Conservation (phyloP, 768 basidiomycete species). For the Boletellus ananas region DNA sequence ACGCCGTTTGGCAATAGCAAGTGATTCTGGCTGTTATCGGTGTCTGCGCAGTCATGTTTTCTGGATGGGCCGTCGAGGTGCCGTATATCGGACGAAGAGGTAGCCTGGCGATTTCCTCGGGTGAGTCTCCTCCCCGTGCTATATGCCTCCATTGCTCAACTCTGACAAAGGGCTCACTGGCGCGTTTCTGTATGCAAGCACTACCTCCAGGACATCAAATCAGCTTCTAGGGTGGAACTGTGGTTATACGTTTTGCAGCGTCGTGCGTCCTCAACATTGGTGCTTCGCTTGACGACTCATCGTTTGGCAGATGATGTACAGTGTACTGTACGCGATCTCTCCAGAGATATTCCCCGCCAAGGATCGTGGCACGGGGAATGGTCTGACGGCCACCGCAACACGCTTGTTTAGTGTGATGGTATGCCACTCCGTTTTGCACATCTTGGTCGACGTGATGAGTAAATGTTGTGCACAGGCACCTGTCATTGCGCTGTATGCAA, state of each 20-base stretch:
- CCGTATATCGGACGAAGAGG: slow-evolving; percentile 64
- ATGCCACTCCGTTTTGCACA: slow-evolving; percentile 17
- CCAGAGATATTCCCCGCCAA: slow-evolving; percentile 71
- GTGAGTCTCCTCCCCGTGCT: slow-evolving; percentile 37
- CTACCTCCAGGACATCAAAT: slow-evolving; percentile 46
- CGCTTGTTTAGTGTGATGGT: slow-evolving; percentile 71
- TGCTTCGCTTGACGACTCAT: slow-evolving; percentile 1
- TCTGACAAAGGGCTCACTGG: slow-evolving; percentile 1
- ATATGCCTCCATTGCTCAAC: slow-evolving; percentile 38
- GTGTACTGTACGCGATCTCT: slow-evolving; percentile 67
- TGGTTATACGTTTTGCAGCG: slow-evolving; percentile 62
- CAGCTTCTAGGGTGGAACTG: slow-evolving; percentile 79
- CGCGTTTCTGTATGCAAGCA: slow-evolving; percentile 51
- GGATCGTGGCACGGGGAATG: slow-evolving; percentile 71
- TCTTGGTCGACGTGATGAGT: neutral
- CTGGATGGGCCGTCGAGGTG: slow-evolving; percentile 67
- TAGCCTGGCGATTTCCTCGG: slow-evolving; percentile 59
- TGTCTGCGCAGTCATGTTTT: slow-evolving; percentile 67
- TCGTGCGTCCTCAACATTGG: slow-evolving; percentile 35
- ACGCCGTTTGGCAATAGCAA: slow-evolving; percentile 40
- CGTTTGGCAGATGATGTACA: slow-evolving; percentile 61
- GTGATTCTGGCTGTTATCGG: slow-evolving; percentile 66
- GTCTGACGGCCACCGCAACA: slow-evolving; percentile 54
- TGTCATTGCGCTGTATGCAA: slow-evolving; percentile 66
- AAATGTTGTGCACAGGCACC: slow-evolving; percentile 45